A percentile compares a stretch with the other conserved stretches of the same genome.
These are phyloP conservation scores for Alternaria triticimaculans DNA, from an alignment of 2,329 filamentous ascomycete genomes.

Conservation along the genomic window DNA sequence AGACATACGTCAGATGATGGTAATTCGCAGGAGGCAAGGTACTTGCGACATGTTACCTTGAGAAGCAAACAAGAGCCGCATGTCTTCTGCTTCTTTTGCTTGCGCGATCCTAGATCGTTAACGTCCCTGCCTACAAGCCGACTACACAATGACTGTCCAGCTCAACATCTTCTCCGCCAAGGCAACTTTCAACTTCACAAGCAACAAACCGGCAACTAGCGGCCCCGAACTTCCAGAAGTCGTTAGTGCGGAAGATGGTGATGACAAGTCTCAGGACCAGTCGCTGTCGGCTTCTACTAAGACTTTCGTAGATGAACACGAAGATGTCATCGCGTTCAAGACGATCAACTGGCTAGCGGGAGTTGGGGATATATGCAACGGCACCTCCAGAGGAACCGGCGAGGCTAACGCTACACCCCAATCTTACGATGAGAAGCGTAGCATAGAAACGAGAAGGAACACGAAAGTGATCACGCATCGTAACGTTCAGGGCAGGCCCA, in stretches of 20 bases:
- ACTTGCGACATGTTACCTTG: neutral
- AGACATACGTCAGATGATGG: conserved; percentile 15
- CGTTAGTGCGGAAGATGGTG: neutral
- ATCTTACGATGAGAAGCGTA: neutral
- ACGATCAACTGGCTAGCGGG: conserved; percentile 7
- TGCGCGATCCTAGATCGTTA: neutral
- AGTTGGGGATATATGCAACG: conserved; percentile 8
- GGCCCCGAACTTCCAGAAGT: neutral
- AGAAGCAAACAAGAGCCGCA: neutral
- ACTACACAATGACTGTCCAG: neutral
- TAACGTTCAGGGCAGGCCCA: neutral
- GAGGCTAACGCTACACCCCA: neutral
- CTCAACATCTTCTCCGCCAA: neutral
- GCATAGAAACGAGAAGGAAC: neutral
- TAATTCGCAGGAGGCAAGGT: conserved; percentile 6
- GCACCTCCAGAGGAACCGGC: neutral
- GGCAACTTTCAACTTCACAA: neutral
- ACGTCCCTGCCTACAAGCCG: neutral
- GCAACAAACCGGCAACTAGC: neutral
- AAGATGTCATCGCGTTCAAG: neutral
- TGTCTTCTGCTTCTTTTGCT: neutral
- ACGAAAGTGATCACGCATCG: neutral
- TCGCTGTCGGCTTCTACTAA: neutral
- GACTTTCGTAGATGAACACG: conserved; percentile 1
- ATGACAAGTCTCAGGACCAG: neutral